Evolutionary conservation across 148 eudicot genomes (phyloP), one percentile per base, ranked within the genome.

Genomic region (Oxyria digyna): DNA sequence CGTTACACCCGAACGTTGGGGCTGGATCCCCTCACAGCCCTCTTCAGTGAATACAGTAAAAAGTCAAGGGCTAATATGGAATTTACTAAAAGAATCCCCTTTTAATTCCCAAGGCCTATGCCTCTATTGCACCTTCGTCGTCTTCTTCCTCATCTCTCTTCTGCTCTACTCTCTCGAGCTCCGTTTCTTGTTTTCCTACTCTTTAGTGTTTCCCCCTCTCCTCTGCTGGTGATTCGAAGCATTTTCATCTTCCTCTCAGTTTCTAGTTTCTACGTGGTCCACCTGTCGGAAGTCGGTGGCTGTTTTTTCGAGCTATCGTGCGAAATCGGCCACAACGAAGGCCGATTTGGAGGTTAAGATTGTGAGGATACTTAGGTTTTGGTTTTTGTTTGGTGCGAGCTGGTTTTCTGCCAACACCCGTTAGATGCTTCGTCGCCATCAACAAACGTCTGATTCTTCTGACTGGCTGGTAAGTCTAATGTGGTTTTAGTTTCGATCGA

Each of bases 31-130:
- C 52, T 46, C 52, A 46, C 52, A n/a, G 23, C 52, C 52, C 52
- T 8, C 29, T 1, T 29, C 14, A 5, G 65, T 59, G 5, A 29
- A 27, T 59, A 59, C 21, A 6, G 20, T 7, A 14, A 59, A 59
- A 59, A 4, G 2, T 59, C 20, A 29, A 29, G 65, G 65, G 21
- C 65, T 13, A 59, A 14, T 13, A 5, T 4, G 65, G 65, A 27
- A 59, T 59, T 59, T 13, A 59, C 18, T 27, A 59, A 29, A 31
- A 31, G 37, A 59, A 27, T 31, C 65, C 35, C 65, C 65, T 59
- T 55, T 59, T 59, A 59, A 59, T 59, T 59, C 65, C 65, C 35
- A 15, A 29, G 35, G 65, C 65, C 37, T 59, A 59, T 59, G 15
- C 29, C 18, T 38, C 65, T 29, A 59, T 59, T 29, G 65, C 37